phyloP scores from a whole-genome alignment of 257 asterid species.

The Nicotiana otophora region DNA sequence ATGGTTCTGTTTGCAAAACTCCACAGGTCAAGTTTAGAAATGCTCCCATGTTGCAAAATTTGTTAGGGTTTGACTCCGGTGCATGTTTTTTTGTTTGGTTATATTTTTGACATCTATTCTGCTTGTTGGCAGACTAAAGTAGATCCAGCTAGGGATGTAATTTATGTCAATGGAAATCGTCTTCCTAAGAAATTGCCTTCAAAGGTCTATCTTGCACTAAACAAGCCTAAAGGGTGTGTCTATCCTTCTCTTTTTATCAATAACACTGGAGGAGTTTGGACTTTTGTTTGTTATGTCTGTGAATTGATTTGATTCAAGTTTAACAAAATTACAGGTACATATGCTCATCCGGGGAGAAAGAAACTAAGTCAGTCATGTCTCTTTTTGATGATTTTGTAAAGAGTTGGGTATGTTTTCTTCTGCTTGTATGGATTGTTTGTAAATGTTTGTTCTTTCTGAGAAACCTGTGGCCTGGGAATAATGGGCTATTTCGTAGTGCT shows the following conservation, averaged over 20 bases:
- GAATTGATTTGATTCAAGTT: slow-evolving; percentile 18
- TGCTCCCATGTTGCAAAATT: background rate
- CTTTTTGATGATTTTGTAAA: slow-evolving; percentile 71
- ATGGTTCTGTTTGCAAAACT: slow-evolving; percentile 85
- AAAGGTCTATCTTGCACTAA: slow-evolving; percentile 86
- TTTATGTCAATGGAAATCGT: slow-evolving; percentile 84
- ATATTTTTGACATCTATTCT: slow-evolving; percentile 12
- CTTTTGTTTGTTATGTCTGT: background rate
- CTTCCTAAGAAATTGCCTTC: slow-evolving; percentile 86
- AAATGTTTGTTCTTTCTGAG: background rate
- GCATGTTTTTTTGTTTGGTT: background rate
- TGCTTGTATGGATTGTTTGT: slow-evolving; percentile 6
- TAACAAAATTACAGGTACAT: slow-evolving; percentile 59
- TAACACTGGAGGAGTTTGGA: background rate
- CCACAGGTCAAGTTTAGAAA: slow-evolving; percentile 64
- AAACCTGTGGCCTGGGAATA: background rate
- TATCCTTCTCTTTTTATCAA: slow-evolving; percentile 7
- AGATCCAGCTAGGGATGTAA: slow-evolving; percentile 80
- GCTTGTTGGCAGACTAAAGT: slow-evolving; percentile 72
- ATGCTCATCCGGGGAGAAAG: slow-evolving; percentile 92
- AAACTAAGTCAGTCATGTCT: slow-evolving; percentile 71
- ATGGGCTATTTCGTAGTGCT: slow-evolving; percentile 1
- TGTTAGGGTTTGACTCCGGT: background rate
- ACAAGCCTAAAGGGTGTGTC: slow-evolving; percentile 98
- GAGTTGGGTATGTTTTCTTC: slow-evolving; percentile 60